Evolutionary conservation across 2,329 filamentous ascomycete species (phyloP).

Genomic region (Immersiporthe knoxdaviesiana): DNA sequence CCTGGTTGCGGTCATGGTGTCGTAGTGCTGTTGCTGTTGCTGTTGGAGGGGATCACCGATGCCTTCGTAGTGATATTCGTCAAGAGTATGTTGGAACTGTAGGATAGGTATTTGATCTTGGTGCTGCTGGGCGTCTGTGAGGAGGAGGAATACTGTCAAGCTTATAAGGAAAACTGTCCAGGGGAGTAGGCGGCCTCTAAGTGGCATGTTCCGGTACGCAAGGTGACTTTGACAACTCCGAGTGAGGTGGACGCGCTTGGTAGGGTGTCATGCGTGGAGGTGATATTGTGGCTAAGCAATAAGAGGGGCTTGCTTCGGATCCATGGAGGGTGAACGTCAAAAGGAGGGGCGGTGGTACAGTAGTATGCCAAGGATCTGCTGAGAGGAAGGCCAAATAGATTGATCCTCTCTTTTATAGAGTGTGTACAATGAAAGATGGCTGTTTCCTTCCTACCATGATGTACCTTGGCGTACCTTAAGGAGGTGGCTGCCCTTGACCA

Average conservation of each 20-base stretch:
- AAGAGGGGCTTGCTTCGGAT: constrained; percentile 4
- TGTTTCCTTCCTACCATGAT: neutral
- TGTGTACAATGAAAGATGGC: neutral
- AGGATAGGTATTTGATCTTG: constrained; percentile 15
- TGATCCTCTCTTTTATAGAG: neutral
- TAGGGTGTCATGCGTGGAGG: constrained; percentile 16
- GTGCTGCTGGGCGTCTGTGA: constrained; percentile 17
- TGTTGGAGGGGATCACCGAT: constrained; percentile 6
- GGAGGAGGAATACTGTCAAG: constrained; percentile 4
- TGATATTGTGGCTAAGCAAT: constrained; percentile 16
- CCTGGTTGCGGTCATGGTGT: constrained; percentile 43
- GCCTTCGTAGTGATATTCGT: constrained; percentile 21
- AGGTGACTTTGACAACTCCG: too few species aligned
- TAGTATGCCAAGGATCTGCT: neutral
- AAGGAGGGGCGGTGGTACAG: constrained; percentile 8
- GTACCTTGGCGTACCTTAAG: neutral
- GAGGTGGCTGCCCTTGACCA: neutral
- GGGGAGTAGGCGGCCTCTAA: constrained; percentile 26
- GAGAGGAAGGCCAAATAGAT: neutral
- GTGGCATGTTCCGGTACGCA: constrained; percentile 17
- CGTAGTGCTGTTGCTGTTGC: constrained; percentile 31
- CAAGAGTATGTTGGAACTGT: constrained; percentile 21
- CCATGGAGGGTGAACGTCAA: neutral
- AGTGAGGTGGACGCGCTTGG: neutral
- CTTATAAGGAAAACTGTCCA: constrained; percentile 25